A percentile compares a stretch with the other conserved stretches of the same genome.
These are phyloP conservation scores for Teunomyces funiuensis DNA, from an alignment of 805 yeast genomes.

Conservation along the genomic window DNA sequence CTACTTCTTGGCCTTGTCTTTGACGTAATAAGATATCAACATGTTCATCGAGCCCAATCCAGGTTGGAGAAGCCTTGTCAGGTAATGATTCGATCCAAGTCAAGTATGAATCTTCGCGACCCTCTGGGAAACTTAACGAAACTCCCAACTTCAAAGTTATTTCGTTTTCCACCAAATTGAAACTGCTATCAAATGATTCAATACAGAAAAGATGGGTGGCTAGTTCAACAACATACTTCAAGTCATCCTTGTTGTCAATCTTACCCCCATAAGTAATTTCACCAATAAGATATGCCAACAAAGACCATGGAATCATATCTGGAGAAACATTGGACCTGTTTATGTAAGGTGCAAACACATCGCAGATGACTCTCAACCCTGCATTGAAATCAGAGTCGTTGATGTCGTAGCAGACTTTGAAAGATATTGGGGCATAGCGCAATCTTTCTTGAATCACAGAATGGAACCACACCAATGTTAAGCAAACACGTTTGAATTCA, in stretches of 20 bases:
- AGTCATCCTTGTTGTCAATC: slow-evolving; percentile 45
- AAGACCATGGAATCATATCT: slow-evolving; percentile 51
- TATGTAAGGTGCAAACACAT: slow-evolving; percentile 28
- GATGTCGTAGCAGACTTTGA: slow-evolving; percentile 61
- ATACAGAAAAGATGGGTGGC: slow-evolving; percentile 39
- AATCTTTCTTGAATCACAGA: slow-evolving; percentile 58
- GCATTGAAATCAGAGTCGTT: slow-evolving; percentile 68
- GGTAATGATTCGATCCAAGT: slow-evolving; percentile 59
- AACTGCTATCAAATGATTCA: slow-evolving; percentile 41
- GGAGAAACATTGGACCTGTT: slow-evolving; percentile 13
- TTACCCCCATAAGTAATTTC: slow-evolving; percentile 69
- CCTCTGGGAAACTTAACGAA: slow-evolving; percentile 49
- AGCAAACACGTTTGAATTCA: slow-evolving; percentile 48
- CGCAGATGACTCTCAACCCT: slow-evolving; percentile 45
- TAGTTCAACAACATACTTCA: slow-evolving; percentile 29
- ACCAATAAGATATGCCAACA: slow-evolving; percentile 48
- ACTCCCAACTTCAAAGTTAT: slow-evolving; percentile 14
- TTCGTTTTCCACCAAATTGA: slow-evolving; percentile 39
- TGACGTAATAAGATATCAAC: slow-evolving; percentile 36
- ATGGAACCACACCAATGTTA: slow-evolving; percentile 70
- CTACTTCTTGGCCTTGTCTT: slow-evolving; percentile 19
- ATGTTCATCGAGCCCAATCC: slow-evolving; percentile 52
- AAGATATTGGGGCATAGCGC: slow-evolving; percentile 63
- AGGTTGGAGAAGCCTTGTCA: slow-evolving; percentile 47
- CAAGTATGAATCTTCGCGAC: slow-evolving; percentile 29